Conservation (phyloP, 345 rosid species). For the Conringia planisiliqua region DNA sequence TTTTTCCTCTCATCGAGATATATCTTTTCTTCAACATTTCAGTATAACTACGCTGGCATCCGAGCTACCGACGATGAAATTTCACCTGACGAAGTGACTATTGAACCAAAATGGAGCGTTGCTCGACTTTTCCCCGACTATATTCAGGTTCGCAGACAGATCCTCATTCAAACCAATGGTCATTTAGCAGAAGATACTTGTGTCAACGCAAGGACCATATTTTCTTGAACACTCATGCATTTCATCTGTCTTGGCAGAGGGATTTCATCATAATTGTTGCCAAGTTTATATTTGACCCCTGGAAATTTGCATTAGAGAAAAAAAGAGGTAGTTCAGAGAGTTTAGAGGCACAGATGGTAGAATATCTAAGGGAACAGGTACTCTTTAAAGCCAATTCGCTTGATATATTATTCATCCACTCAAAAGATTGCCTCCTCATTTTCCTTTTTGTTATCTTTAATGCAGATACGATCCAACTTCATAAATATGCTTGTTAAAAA, state of each 20-base stretch:
- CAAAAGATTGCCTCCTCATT: neutral
- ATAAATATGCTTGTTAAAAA: constrained; percentile 64
- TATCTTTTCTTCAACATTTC: constrained; percentile 20
- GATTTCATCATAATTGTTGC: constrained; percentile 78
- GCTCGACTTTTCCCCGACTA: constrained; percentile 75
- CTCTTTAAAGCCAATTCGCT: neutral
- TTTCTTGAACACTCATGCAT: constrained; percentile 19
- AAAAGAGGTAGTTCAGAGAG: constrained; percentile 53
- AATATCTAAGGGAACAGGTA: constrained; percentile 76
- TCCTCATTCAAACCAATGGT: neutral
- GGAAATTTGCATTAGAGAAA: constrained; percentile 67
- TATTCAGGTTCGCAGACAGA: constrained; percentile 55
- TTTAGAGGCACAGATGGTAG: constrained; percentile 58
- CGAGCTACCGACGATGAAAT: constrained; percentile 56
- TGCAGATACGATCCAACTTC: constrained; percentile 69
- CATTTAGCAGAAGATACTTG: neutral
- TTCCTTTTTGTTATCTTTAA: constrained; percentile 13
- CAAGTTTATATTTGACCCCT: constrained; percentile 81
- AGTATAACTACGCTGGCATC: constrained; percentile 91
- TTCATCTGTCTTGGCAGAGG: constrained; percentile 53
- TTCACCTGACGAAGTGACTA: constrained; percentile 56
- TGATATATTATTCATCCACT: constrained; percentile 3
- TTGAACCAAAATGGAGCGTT: constrained; percentile 86
- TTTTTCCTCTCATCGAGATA: neutral
- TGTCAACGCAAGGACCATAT: constrained; percentile 4